Percentiles rank a stretch among this genome's conserved stretches.
phyloP scores from a whole-genome alignment of 768 basidiomycete genomes.

The Boletales sp. region DNA sequence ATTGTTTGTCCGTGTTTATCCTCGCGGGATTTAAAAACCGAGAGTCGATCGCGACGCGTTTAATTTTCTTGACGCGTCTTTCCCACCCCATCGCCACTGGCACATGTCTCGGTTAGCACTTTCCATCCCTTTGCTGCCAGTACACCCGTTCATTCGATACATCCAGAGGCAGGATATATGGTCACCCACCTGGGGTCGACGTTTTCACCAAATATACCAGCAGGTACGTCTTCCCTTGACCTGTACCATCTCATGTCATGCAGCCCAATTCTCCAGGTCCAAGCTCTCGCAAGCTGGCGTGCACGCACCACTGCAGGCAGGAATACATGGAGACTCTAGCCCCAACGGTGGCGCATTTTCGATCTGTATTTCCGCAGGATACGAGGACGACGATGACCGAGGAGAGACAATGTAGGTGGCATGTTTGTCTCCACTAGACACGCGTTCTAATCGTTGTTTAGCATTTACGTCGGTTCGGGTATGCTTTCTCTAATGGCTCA shows the following conservation, averaged over 20 bases:
- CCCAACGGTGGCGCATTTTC: slow-evolving; percentile 35
- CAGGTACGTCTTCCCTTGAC: slow-evolving; percentile 5
- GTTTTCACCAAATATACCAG: slow-evolving; percentile 20
- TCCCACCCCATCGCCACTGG: neutral
- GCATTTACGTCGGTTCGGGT: slow-evolving; percentile 34
- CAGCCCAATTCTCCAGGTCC: slow-evolving; percentile 10
- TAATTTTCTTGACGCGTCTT: slow-evolving; percentile 7
- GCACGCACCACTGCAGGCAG: slow-evolving; percentile 33
- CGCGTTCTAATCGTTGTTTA: slow-evolving; percentile 11
- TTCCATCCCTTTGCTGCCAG: neutral
- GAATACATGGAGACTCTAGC: slow-evolving; percentile 35
- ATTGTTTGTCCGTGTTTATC: slow-evolving; percentile 13
- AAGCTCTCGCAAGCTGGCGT: slow-evolving; percentile 27
- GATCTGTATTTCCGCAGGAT: slow-evolving; percentile 39
- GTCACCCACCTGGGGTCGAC: slow-evolving; percentile 29
- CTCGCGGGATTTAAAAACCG: slow-evolving; percentile 1
- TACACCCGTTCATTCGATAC: neutral
- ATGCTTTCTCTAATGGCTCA: neutral
- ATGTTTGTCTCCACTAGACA: neutral
- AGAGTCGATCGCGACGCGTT: neutral
- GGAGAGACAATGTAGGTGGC: slow-evolving; percentile 36
- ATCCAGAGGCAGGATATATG: slow-evolving; percentile 21
- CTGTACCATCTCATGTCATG: neutral
- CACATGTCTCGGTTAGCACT: slow-evolving; percentile 18
- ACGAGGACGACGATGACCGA: slow-evolving; percentile 37